Percentiles rank a stretch among this genome's conserved stretches.
Evolutionary conservation across 306 rosid genomes (phyloP).

Genomic region (Sophora flavescens): DNA sequence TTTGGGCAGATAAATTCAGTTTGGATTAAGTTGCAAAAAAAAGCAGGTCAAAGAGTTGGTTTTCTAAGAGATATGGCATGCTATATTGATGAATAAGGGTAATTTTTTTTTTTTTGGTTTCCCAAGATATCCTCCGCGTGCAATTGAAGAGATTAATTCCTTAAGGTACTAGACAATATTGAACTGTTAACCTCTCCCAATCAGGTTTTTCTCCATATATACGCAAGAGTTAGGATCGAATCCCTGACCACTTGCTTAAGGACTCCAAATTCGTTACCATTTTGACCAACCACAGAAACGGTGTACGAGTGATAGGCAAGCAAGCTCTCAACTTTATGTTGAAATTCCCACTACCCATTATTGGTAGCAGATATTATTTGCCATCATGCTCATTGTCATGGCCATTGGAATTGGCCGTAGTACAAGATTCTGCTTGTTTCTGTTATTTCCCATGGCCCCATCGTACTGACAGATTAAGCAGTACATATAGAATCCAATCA

Average conservation of each 20-base stretch:
- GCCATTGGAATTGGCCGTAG: conserved; percentile 38
- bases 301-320: conserved; percentile 25
- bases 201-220: no score
- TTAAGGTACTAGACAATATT: no score
- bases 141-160: no score
- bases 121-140: no score
- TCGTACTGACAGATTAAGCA: not conserved
- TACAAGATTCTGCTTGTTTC: conserved; percentile 33
- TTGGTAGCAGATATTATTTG: not conserved
- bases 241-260: no score
- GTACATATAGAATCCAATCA: conserved; percentile 29
- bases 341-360: conserved; percentile 33
- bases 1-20: conserved; percentile 30
- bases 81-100: conserved; percentile 13
- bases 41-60: conserved; percentile 15
- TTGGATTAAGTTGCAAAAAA: not conserved
- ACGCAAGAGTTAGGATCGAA: no score
- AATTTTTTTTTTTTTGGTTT: no score
- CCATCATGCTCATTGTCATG: conserved; percentile 11
- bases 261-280: no score
- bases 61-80: not conserved
- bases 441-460: conserved; percentile 19
- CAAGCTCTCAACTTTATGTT: conserved; percentile 13
- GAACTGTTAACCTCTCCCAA: no score
- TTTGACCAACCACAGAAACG: no score